Percentiles rank a stretch among this genome's conserved stretches.
Conservation (phyloP, 2,329 filamentous ascomycete species). For the Penicillium sp. region DNA sequence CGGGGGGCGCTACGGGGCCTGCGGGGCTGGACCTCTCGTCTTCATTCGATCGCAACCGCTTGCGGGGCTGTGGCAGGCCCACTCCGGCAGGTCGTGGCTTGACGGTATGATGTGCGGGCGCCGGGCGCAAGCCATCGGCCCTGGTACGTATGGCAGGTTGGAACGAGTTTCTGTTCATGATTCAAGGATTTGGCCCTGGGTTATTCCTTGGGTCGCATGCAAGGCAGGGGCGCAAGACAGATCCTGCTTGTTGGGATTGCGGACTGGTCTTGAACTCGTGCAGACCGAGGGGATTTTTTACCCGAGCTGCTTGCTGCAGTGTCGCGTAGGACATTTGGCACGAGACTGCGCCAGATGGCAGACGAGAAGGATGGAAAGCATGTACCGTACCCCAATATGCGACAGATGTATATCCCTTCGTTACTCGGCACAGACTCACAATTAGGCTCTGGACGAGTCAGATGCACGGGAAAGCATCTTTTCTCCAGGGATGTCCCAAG, state of each 20-base stretch:
- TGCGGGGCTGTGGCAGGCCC: conserved; percentile 20
- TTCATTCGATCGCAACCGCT: conserved; percentile 13
- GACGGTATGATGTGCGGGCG: conserved; percentile 16
- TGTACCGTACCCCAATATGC: not conserved
- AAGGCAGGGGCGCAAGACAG: not conserved
- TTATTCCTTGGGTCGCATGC: not conserved
- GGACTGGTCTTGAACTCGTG: conserved; percentile 1
- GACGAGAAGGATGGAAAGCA: too few species aligned
- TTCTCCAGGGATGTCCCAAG: not conserved
- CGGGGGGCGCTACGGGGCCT: not conserved
- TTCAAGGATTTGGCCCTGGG: not conserved
- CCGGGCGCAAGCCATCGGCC: conserved; percentile 10
- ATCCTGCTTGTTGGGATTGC: not conserved
- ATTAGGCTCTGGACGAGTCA: not conserved
- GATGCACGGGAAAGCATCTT: not conserved
- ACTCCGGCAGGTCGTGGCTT: conserved; percentile 19
- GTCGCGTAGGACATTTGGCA: not conserved
- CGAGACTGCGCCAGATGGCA: not conserved
- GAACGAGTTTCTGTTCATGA: not conserved
- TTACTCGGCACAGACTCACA: not conserved
- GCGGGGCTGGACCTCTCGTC: not conserved
- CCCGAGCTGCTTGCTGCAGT: not conserved
- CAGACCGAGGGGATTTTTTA: not conserved
- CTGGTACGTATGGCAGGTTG: not conserved
- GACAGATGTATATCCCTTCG: not conserved